Evolutionary conservation across 768 basidiomycete species (phyloP), one percentile per base, ranked within the genome.

Genomic region (Xerocomellus dryophilus): DNA sequence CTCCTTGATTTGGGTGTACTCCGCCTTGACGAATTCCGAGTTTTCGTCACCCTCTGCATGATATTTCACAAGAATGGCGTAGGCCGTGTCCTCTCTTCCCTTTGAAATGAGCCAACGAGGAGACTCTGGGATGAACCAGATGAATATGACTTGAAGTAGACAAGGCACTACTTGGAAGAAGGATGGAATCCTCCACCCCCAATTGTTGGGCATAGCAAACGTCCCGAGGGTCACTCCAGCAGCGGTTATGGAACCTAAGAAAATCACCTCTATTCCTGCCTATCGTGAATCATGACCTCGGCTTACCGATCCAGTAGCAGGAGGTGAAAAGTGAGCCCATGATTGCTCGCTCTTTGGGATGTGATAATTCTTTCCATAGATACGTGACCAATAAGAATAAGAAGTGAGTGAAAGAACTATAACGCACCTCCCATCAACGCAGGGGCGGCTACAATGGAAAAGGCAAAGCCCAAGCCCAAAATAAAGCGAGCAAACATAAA

Each of bases 121-220:
- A 8, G 81, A 83, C 61, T 87, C 84, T 4, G 83, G 83, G 18
- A 85, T 70, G 62, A 82, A 80, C 63, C 70, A 78, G 50, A 86
- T 73, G 66, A 86, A 82, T 18, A 57, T 53, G 38, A 86, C 62
- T 56, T 86, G 84, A 21, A 84, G 66, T 14, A 74, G 27, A 53
- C 78, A 78, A 1, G 85, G 85, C 1, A 76, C 62, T 32, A 80
- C 58, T 66, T 87, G 85, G 9, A 86, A 74, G 20, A 83, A 81
- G 2, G 62, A 64, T 0, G 83, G 85, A 20, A 85, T 83, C 17
- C 84, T 76, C 85, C 85, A 86, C 12, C 79, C 81, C 83, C 83
- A 85, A 61, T 81, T 76, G 45, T 60, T 78, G 0, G 59, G 50
- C 75, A 86, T 82, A 8, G 71, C 53, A 72, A 86, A 88, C 0